Percentiles rank a stretch among this genome's conserved stretches.
phyloP scores from a whole-genome alignment of 805 yeast species.

The Jamesozyma lodderae region DNA sequence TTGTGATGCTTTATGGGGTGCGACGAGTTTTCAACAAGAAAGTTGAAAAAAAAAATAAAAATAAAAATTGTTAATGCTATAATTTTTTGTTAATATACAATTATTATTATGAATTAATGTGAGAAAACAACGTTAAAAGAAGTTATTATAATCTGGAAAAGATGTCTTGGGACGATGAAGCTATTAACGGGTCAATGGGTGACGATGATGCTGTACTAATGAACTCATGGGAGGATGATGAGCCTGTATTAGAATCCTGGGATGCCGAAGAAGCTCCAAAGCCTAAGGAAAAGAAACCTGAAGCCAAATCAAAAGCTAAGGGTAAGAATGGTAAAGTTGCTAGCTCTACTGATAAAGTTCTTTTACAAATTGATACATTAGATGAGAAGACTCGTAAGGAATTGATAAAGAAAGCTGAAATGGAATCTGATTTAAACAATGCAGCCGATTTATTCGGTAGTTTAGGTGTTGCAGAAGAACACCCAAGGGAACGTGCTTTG shows the following conservation, averaged over 20 bases:
- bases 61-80: too few relatives aligned
- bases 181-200: constrained; percentile 59
- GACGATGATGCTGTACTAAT: constrained; percentile 40
- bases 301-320: constrained; percentile 14
- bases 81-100: too few relatives aligned
- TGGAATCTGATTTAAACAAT: constrained; percentile 78
- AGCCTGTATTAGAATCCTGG: constrained; percentile 81
- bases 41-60: too few relatives aligned
- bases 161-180: constrained; percentile 72
- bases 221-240: constrained; percentile 84
- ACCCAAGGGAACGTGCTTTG: constrained; percentile 34
- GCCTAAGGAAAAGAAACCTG: constrained; percentile 25
- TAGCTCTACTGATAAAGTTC: constrained; percentile 34
- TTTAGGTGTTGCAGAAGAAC: constrained; percentile 43
- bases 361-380: constrained; percentile 53
- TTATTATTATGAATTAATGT: too few relatives aligned
- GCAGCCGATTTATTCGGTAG: constrained; percentile 91
- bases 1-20: too few relatives aligned
- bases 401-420: constrained; percentile 68
- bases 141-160: background rate
- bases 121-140: too few relatives aligned
- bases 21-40: too few relatives aligned
- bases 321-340: constrained; percentile 16
- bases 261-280: constrained; percentile 65
- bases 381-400: constrained; percentile 71